Evolutionary conservation across 1,139 yeast species (phyloP), one percentile per base, ranked within the genome.

Genomic region (Ogataea hybrid): DNA sequence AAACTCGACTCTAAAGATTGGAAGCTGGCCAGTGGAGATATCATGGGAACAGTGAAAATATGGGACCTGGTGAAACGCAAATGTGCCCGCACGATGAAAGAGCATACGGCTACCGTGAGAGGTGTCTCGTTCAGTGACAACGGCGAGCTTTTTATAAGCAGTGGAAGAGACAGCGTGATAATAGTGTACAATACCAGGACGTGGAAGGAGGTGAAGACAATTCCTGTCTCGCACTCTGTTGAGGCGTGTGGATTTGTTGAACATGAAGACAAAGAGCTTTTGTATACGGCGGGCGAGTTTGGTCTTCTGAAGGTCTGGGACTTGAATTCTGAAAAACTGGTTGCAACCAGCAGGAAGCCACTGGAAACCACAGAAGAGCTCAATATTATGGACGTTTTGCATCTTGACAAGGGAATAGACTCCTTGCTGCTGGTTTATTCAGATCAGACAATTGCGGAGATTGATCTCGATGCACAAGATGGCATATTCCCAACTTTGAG

Each of bases 21-120:
- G 97, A 73, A 72, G 55, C 70, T 92, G 47, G 85, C 88, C 12
- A 78, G 88, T 55, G 97, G 96, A 54, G 95, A 87, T 61, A 84
- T 92, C 23, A 86, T 82, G 71, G 97, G 97, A 47, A 72, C 77
- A 10, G 82, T 86, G 21, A 84, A 89, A 54, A 73, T 92, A 2
- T 92, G 98, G 97, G 96, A 90, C 65, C 71, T 92, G 49, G 92
- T 86, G 10, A 84, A 79, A 58, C 73, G 96, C 53, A 86, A 81
- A 58, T 77, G 85, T 47, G 52, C 81, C 6, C 74, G 75, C 18
- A 69, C 71, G 12, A 75, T 82, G 22, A 68, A 81, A 37, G 95
- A 88, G 51, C 98, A 94, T 59, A 76, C 75, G 6, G 74, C 88
- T 16, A 94, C 96, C 0, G 94, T 92, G 2, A 77, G 98, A 62